Conservation (phyloP, 257 asterid genomes). For the Euphrasia confusa region DNA sequence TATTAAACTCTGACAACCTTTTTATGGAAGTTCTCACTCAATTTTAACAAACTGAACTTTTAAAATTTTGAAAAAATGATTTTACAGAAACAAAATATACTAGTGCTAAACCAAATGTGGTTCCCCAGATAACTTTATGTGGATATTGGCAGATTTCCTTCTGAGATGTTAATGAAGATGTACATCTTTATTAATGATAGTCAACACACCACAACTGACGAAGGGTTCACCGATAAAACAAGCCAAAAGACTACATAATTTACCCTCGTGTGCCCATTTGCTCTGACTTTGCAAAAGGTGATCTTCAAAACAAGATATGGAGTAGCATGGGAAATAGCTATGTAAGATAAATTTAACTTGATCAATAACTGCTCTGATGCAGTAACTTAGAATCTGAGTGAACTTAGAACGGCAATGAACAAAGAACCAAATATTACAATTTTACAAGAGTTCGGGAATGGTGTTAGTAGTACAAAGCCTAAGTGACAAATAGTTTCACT, state of each 20-base stretch:
- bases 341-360: not conserved
- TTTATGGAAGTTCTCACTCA: not conserved
- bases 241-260: not conserved
- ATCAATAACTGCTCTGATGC: not conserved
- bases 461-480: not conserved
- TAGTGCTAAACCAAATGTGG: not conserved
- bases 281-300: not conserved
- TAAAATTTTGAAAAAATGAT: not conserved
- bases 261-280: not conserved
- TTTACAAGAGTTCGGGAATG: not conserved
- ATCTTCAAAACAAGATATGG: slow-evolving; percentile 5
- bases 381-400: slow-evolving; percentile 5
- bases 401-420: slow-evolving; percentile 1
- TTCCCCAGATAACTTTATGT: not conserved
- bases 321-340: not conserved
- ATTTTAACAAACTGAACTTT: slow-evolving; percentile 13
- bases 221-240: slow-evolving; percentile 4
- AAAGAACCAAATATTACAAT: not conserved
- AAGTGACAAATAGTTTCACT: not conserved
- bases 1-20: slow-evolving; percentile 1
- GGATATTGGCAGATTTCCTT: not conserved
- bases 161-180: not conserved
- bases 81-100: not conserved
- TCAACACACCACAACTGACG: not conserved
- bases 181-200: not conserved